phyloP scores from a whole-genome alignment of 2,329 filamentous ascomycete genomes.

The Bipolaris gigantea region DNA sequence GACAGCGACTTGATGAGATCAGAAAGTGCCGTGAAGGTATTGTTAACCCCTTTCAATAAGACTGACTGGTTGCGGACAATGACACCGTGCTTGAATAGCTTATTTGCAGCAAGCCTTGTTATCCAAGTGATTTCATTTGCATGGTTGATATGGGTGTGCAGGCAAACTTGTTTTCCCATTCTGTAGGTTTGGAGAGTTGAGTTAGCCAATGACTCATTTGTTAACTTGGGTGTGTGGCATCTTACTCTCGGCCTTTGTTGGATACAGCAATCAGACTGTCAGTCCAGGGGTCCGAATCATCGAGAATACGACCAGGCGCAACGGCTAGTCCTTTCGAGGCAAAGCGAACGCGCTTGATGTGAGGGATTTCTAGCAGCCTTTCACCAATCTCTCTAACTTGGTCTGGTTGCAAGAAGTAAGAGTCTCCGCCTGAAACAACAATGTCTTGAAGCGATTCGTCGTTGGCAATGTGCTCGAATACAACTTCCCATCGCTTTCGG shows the following conservation, averaged over 20 bases:
- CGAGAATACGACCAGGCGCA: conserved; percentile 58
- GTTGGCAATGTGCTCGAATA: conserved; percentile 60
- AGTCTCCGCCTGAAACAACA: conserved; percentile 65
- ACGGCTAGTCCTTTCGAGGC: conserved; percentile 66
- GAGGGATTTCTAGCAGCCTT: conserved; percentile 57
- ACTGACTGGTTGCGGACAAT: conserved; percentile 64
- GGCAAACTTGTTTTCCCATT: conserved; percentile 61
- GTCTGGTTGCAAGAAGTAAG: conserved; percentile 59
- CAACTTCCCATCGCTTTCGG: conserved; percentile 58
- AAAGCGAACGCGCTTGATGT: conserved; percentile 63
- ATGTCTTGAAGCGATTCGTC: conserved; percentile 58
- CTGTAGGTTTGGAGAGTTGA: not conserved
- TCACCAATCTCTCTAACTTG: conserved; percentile 59
- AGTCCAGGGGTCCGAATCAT: conserved; percentile 58
- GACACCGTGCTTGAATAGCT: conserved; percentile 55
- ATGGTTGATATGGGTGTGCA: conserved; percentile 69
- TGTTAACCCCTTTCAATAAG: conserved; percentile 62
- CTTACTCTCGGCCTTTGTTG: conserved; percentile 50
- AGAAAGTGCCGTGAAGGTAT: conserved; percentile 57
- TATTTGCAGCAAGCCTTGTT: conserved; percentile 55
- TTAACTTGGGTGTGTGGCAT: not conserved
- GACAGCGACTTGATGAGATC: conserved; percentile 57
- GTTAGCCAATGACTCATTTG: not conserved
- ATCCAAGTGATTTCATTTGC: conserved; percentile 65
- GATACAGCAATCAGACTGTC: conserved; percentile 56